phyloP scores from a whole-genome alignment of 2,329 filamentous ascomycete species.

The Emericellopsis atlantica region DNA sequence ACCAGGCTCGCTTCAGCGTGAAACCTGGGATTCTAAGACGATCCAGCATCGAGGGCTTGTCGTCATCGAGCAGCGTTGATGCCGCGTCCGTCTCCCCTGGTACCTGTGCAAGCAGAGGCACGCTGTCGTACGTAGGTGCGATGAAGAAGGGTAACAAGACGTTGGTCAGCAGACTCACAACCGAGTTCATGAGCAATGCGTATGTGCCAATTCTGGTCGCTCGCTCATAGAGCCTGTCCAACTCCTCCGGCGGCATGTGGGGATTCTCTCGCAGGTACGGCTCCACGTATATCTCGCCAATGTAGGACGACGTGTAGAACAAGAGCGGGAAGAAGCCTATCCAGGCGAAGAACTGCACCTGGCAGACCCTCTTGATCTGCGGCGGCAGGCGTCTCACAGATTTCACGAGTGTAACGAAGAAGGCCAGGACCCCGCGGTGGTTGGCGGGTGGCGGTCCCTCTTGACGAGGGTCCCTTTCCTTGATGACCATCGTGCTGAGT shows the following conservation, averaged over 20 bases:
- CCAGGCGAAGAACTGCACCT: constrained; percentile 79
- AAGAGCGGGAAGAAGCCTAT: constrained; percentile 92
- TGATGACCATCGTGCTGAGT: constrained; percentile 56
- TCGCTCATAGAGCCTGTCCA: constrained; percentile 69
- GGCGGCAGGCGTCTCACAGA: constrained; percentile 70
- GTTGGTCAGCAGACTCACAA: constrained; percentile 72
- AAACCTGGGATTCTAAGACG: constrained; percentile 66
- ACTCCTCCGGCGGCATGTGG: constrained; percentile 60
- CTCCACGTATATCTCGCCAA: constrained; percentile 85
- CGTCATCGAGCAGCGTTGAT: constrained; percentile 16
- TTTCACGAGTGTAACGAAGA: constrained; percentile 67
- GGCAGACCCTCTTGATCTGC: constrained; percentile 71
- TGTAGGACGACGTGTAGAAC: constrained; percentile 90
- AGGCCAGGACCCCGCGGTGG: constrained; percentile 56
- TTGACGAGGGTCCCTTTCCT: constrained; percentile 67
- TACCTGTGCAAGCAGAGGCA: constrained; percentile 16
- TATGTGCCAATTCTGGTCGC: constrained; percentile 82
- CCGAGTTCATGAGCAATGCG: constrained; percentile 76
- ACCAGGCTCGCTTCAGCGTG: constrained; percentile 80
- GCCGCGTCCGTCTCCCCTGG: constrained; percentile 17
- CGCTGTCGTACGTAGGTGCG: constrained; percentile 59
- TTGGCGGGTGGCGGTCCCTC: constrained; percentile 50
- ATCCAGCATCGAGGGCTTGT: constrained; percentile 34
- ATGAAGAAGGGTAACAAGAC: constrained; percentile 78
- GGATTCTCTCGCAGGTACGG: constrained; percentile 68